Base-by-base conservation (phyloP, 768 basidiomycete species). In the Hydnum rufescens region DNA sequence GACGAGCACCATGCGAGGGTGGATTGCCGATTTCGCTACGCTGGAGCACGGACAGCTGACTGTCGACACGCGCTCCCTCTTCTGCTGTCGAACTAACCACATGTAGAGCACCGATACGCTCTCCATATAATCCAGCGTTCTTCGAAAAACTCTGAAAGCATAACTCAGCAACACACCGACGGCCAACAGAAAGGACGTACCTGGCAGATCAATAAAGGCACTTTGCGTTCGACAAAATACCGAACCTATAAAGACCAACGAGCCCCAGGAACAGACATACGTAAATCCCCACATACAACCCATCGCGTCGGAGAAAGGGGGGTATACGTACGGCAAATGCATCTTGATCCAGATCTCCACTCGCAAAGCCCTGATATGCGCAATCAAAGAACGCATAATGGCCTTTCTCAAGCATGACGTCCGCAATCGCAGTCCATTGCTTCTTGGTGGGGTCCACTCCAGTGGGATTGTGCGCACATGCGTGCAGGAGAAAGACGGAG, bases 311-410 rank as follows among this genome's bases (percentile, higher is more conserved):
- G n/a, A n/a, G n/a, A n/a, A 57, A 59, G 52, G 61, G 61, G 22
- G 55, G 34, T n/a, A 59, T 19, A 56, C 51, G 63, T 58, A 96
- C 84, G 13, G 92, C 86, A 74, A 79, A 82, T 4, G 89, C 90
- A 63, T 99, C 95, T 59, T 77, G 75, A 63, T 92, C 81, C 61
- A 95, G 70, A 64, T 88, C 78, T 1, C 92, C 92, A 58, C 84
- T 88, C n/a, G 90, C 92, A 64, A 95, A 97, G n/a, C 92, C 92
- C 66, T 95, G 92, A 68, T 97, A 97, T 2, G 92, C 92, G 63
- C 82, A 83, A 68, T 97, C 92, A 64, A 96, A 88, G 68, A 93
- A 92, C 31, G 81, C 80, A 61, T 77, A 93, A 64, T 92, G 90
- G 16, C 74, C 71, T 66, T 79, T 82, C 46, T 69, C 66, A 29